Base-by-base conservation (phyloP, 768 basidiomycete species). In the Phylloporus sp. region DNA sequence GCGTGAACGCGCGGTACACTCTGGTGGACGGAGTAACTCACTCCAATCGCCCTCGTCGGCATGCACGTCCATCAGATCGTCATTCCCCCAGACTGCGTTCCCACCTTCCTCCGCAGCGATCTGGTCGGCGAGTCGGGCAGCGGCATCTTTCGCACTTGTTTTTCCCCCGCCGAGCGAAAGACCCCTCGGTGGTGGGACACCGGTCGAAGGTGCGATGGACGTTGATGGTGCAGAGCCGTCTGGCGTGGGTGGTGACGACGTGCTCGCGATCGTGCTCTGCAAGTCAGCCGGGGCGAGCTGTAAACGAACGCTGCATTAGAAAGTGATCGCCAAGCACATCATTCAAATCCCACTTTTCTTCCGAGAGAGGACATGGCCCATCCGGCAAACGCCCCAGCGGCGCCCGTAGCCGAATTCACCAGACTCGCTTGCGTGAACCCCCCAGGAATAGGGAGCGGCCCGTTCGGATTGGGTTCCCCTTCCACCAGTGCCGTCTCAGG, bases 11-110 rank as follows among this genome's bases (percentile, higher is more conserved):
- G 3, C 6, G 6, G 32, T 7, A 23, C 13, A 11, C 15, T 38
- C 5, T 10, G 34, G n/a, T 21, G 31, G 20, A 37, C 31, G n/a
- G 28, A 17, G 48, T 11, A 4, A 74, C 84, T 61, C 62, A 89
- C 94, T 87, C 94, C 94, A 99, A 61, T 97, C 95, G 57, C 84
- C 94, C 21, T 83, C 79, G 57, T 98, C 94, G 0, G 89, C 92
- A 59, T 92, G 84, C 5, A 97, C 83, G 60, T 99, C 93, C 63
- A 97, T 95, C 46, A 97, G 65, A 64, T 97, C 89, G 8, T 78
- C 83, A 38, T 67, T 73, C 1, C 82, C 86, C 89, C 88, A 90
- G 0, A 77, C 77, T 59, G 77, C 77, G 58, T 78, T 76, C 3
- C 46, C 49, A 3, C 56, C 56, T 21, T 59, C 55, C 18, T 70